phyloP scores from a whole-genome alignment of 1,284 basidiomycete genomes.

The Golubevia sp. region DNA sequence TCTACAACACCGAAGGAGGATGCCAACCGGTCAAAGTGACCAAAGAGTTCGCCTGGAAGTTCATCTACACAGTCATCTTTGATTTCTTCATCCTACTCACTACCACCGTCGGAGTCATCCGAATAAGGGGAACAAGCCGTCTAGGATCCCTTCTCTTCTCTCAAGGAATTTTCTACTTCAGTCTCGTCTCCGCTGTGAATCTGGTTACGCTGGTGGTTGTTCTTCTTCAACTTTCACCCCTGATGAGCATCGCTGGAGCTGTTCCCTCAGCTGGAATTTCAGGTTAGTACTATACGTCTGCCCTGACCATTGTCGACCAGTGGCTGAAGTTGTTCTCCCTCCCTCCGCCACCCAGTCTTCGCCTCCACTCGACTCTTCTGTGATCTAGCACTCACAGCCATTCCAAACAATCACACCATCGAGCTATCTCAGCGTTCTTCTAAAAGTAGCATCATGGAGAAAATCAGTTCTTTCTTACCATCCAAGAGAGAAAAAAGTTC shows the following conservation, averaged over 20 bases:
- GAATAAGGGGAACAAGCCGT: slow-evolving; percentile 16
- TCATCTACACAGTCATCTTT: slow-evolving; percentile 21
- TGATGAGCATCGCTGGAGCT: slow-evolving; percentile 36
- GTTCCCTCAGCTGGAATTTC: slow-evolving; percentile 28
- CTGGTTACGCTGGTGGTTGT: slow-evolving; percentile 3
- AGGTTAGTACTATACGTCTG: background rate
- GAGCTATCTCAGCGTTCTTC: background rate
- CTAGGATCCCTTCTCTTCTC: slow-evolving; percentile 34
- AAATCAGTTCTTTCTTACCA: background rate
- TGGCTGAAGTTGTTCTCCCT: background rate
- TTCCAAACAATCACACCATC: slow-evolving; percentile 5
- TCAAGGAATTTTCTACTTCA: slow-evolving; percentile 44
- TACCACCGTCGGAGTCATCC: slow-evolving; percentile 27
- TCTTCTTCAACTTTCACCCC: slow-evolving; percentile 27
- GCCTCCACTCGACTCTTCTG: slow-evolving; percentile 36
- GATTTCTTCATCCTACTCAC: slow-evolving; percentile 26
- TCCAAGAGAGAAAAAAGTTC: no score
- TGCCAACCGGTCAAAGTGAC: slow-evolving; percentile 13
- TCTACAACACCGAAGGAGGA: slow-evolving; percentile 20
- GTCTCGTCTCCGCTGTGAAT: slow-evolving; percentile 9
- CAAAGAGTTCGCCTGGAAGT: slow-evolving; percentile 1
- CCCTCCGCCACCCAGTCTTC: slow-evolving; percentile 24
- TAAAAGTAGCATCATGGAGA: background rate
- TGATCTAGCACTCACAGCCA: slow-evolving; percentile 26
- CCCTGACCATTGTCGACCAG: background rate